Evolutionary conservation across 2,329 filamentous ascomycete species (phyloP), one percentile per base, ranked within the genome.

Genomic region (Endoconidiophora polonica): DNA sequence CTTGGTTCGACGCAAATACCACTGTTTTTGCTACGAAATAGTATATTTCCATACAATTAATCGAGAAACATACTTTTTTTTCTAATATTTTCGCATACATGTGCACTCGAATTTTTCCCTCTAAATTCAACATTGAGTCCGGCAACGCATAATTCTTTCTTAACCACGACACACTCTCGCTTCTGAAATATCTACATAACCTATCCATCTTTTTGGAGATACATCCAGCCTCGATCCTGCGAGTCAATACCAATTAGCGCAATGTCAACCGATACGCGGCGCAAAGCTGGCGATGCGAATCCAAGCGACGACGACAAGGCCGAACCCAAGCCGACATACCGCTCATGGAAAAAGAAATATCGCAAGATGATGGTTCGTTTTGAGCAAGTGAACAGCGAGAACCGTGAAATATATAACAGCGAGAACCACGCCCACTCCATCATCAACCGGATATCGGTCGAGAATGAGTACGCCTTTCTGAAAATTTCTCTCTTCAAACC

Each of bases 301-400:
- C 40, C 45, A 12, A 39, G 37, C 10, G 39, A 41, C 33, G 52
- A 50, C 14, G 29, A 46, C 22, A 72, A 53, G 68, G 69, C 42
- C 52, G 68, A 71, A 58, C 60, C 62, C 50, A 73, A 68, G 63
- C 69, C 66, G 59, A 73, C 68, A 3, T 77, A 81, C 63, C 81
- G 77, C 60, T 82, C 77, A 42, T 82, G 74, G 72, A 86, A 85
- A 74, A 94, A 94, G 68, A 98, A 98, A 71, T 98, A 93, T 65
- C 82, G 83, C 59, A 93, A 93, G 73, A 85, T 91, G 79, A 81
- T 83, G 66, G 73, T 82, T 62, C 70, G 73, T 24, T 93, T 91
- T 60, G 83, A 91, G 58, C 72, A 79, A 46, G 78, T 77, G 59
- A 85, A 88, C 76, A 76, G 81, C 52, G 78, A 86, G 56, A 84